Conservation (phyloP, 192 early-diverging fungal species). For the Pilobolus umbonatus region DNA sequence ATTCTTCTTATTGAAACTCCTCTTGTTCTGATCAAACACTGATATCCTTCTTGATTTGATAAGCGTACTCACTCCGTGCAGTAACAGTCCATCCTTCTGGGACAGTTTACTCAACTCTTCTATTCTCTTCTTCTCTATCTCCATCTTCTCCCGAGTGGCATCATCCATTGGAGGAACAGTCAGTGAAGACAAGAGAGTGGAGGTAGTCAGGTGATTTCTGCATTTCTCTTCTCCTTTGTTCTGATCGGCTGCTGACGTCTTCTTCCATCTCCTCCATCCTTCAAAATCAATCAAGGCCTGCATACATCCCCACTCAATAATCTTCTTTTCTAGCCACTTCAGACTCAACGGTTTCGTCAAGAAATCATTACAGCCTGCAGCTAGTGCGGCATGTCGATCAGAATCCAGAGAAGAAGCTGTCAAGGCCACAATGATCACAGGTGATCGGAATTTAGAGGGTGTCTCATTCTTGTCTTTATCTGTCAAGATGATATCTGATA, state of each 20-base stretch:
- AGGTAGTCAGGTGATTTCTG: neutral
- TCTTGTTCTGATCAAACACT: neutral
- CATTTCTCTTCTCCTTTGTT: neutral
- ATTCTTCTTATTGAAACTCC: neutral
- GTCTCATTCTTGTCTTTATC: constrained; percentile 9
- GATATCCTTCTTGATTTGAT: neutral
- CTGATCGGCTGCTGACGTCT: neutral
- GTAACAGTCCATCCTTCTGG: neutral
- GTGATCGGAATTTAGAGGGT: constrained; percentile 47
- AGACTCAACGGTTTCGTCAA: constrained; percentile 83
- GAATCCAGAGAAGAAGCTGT: constrained; percentile 72
- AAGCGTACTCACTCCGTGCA: neutral
- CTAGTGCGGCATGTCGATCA: constrained; percentile 68
- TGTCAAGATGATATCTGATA: neutral
- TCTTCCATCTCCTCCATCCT: constrained; percentile 56
- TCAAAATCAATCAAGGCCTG: constrained; percentile 88
- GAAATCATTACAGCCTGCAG: constrained; percentile 89
- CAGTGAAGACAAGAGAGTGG: neutral
- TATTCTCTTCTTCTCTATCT: neutral
- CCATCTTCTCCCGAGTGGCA: neutral
- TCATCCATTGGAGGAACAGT: no score
- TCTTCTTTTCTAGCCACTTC: constrained; percentile 80
- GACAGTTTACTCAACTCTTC: neutral
- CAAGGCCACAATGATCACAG: constrained; percentile 84
- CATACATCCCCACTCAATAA: constrained; percentile 92